Conservation (phyloP, 2,329 filamentous ascomycete species). For the Ophiostoma quercus region DNA sequence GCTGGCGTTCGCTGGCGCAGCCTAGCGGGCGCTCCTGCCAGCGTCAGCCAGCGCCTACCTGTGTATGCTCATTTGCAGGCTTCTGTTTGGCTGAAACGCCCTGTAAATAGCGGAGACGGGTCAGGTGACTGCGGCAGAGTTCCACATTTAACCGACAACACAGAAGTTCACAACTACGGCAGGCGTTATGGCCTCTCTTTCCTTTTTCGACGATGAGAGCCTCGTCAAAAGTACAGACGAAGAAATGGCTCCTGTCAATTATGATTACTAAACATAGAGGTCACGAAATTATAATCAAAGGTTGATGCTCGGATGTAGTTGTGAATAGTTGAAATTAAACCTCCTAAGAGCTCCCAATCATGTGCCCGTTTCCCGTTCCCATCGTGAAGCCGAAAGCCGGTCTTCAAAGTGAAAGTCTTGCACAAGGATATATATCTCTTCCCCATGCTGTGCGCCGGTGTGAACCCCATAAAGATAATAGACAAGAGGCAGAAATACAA, state of each 20-base stretch:
- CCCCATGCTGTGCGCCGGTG: constrained; percentile 26
- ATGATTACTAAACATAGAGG: background rate
- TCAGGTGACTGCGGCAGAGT: background rate
- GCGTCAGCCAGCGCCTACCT: constrained; percentile 10
- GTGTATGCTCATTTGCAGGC: background rate
- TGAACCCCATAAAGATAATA: constrained; percentile 19
- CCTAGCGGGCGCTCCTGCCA: background rate
- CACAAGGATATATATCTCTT: constrained; percentile 24
- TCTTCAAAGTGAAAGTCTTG: constrained; percentile 14
- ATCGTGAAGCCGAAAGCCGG: constrained; percentile 18
- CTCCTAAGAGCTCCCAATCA: constrained; percentile 8
- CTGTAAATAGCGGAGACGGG: background rate
- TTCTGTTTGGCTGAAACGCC: background rate
- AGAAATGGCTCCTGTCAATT: no score
- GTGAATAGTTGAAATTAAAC: constrained; percentile 19
- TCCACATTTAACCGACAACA: background rate
- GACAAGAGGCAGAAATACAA: constrained; percentile 4
- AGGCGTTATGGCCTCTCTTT: background rate
- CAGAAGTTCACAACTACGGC: background rate
- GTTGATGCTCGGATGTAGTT: background rate
- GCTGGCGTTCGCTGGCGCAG: background rate
- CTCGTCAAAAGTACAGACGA: background rate
- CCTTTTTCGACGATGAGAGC: background rate
- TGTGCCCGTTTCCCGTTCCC: constrained; percentile 20
- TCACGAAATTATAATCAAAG: background rate